Conservation (phyloP, 495 filamentous ascomycete species). For the Penicillium bialowiezense region DNA sequence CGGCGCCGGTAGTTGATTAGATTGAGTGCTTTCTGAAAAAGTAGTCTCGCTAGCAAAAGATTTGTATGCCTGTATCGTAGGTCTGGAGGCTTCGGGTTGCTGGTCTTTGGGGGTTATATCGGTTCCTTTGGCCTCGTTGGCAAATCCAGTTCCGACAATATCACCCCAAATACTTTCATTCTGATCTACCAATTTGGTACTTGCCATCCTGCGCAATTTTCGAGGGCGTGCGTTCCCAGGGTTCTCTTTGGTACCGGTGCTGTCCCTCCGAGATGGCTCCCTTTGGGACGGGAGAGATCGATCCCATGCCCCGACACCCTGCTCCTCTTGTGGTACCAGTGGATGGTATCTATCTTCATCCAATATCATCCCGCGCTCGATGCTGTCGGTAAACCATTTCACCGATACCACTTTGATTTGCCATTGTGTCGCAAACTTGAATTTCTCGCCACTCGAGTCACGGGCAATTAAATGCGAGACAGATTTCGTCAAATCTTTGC, state of each 20-base stretch:
- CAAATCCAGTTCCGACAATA: slow-evolving; percentile 62
- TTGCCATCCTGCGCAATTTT: slow-evolving; percentile 79
- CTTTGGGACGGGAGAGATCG: slow-evolving; percentile 38
- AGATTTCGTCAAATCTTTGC: slow-evolving; percentile 75
- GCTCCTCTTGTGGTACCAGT: slow-evolving; percentile 58
- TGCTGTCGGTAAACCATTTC: slow-evolving; percentile 83
- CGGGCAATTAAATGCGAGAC: slow-evolving; percentile 85
- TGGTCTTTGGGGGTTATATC: slow-evolving; percentile 30
- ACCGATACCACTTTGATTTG: slow-evolving; percentile 69
- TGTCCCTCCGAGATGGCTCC: slow-evolving; percentile 21
- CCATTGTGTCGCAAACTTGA: slow-evolving; percentile 78
- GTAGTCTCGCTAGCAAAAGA: slow-evolving; percentile 44
- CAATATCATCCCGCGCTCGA: slow-evolving; percentile 89
- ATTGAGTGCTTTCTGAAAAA: slow-evolving; percentile 25
- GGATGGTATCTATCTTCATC: slow-evolving; percentile 84
- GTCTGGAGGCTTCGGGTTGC: slow-evolving; percentile 21
- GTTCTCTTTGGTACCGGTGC: slow-evolving; percentile 11
- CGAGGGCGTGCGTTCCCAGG: slow-evolving; percentile 37
- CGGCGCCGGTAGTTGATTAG: slow-evolving; percentile 7
- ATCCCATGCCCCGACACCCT: slow-evolving; percentile 78
- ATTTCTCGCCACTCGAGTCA: slow-evolving; percentile 79
- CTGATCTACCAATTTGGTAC: slow-evolving; percentile 72
- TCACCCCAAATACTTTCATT: slow-evolving; percentile 84
- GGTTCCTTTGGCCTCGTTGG: slow-evolving; percentile 25
- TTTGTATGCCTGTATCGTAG: slow-evolving; percentile 33